Base-by-base conservation (phyloP, 108 stramenopile genomes). In the Thalassiosira profunda region DNA sequence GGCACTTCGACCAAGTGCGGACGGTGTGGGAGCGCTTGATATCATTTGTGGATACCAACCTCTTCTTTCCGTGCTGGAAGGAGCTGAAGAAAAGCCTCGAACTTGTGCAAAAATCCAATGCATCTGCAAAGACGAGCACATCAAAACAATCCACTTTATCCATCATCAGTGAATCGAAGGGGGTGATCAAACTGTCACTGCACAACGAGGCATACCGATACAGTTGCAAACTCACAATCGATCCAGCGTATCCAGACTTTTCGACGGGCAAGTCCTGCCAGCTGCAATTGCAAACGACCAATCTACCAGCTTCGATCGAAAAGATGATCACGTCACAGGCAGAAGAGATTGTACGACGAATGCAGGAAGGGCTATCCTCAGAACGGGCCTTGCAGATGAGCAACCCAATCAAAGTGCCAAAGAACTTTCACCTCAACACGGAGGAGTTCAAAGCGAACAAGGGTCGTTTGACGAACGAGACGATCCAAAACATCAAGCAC, bases 1-100 rank as follows among this genome's bases (percentile, higher is more conserved):
- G 54, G 0, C 40, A 46, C 21, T 53, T 70, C 53, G 56, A 81
- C 41, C 80, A 83, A 70, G 67, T 82, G 5, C 25, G 63, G 1
- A 42, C 59, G 5, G 76, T 79, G 11, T 58, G 58, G 40, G 38
- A 66, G 44, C 38, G 57, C 21, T 29, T 80, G 5, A 37, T 60
- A 43, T 25, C 47, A 1, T 84, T 84, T 61, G 36, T 80, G 4
- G 74, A 84, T 48, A 63, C 52, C 28, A 84, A 84, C 54, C 37
- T 48, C 2, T 84, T 84, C 46, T 33, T 80, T 1, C 78, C 83
- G 0, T 80, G 79, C 44, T 84, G 83, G 83, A 80, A 58, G 49
- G 83, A 84, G 58, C 53, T 84, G 29, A 40, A 40, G 45, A 58
- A 73, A 46, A 58, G 61, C 42, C 54, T 81, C 4, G 76, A 79